Percentiles rank a stretch among this genome's conserved stretches.
phyloP scores from a whole-genome alignment of 2,329 filamentous ascomycete genomes.

The Bipolaris cookei region DNA sequence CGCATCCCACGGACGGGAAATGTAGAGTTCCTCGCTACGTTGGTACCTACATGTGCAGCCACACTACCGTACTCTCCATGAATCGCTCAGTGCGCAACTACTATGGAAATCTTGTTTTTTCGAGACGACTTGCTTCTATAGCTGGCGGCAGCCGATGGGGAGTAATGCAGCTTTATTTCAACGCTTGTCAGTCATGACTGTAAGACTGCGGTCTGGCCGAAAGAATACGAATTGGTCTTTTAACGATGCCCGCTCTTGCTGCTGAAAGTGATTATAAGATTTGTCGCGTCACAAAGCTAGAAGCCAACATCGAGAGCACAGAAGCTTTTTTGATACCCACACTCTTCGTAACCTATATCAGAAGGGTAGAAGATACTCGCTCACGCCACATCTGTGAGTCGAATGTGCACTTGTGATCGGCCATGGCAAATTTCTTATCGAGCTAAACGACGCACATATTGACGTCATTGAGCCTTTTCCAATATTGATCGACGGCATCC shows the following conservation, averaged over 20 bases:
- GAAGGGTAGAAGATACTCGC: slow-evolving; percentile 16
- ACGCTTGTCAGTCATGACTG: not conserved
- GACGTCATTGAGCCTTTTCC: not conserved
- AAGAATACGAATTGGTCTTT: not conserved
- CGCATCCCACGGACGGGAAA: too few relatives aligned
- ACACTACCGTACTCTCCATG: too few relatives aligned
- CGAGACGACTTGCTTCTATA: too few relatives aligned
- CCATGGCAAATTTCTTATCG: slow-evolving; percentile 28
- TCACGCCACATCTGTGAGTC: slow-evolving; percentile 10
- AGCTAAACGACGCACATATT: slow-evolving; percentile 15
- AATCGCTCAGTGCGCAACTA: too few relatives aligned
- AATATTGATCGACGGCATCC: slow-evolving; percentile 28
- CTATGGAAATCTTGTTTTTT: too few relatives aligned
- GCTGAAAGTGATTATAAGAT: not conserved
- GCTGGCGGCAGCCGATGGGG: too few relatives aligned
- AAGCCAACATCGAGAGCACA: not conserved
- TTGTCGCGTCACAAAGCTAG: not conserved
- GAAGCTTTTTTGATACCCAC: not conserved
- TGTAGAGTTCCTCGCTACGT: too few relatives aligned
- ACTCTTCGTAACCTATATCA: not conserved
- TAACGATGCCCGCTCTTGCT: slow-evolving; percentile 1
- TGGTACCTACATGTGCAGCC: too few relatives aligned
- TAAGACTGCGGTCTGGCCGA: not conserved
- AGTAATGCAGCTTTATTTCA: too few relatives aligned
- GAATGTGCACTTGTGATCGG: slow-evolving; percentile 32